Evolutionary conservation across 2,329 filamentous ascomycete genomes (phyloP).

Genomic region (Drechslerella dactyloides): DNA sequence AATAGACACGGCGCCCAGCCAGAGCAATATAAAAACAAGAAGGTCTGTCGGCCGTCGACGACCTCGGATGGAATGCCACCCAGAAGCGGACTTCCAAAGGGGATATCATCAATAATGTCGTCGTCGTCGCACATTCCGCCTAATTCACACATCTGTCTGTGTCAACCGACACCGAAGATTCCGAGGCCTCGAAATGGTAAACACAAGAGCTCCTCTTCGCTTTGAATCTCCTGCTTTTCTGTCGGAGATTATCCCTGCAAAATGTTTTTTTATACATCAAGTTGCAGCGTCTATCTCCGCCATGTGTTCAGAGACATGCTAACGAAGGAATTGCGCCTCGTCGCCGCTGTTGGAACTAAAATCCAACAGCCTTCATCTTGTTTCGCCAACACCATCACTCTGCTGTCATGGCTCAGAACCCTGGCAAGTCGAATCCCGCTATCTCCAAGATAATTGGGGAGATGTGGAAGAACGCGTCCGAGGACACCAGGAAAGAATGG

Average conservation of each 20-base stretch:
- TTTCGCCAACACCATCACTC: slow-evolving; percentile 94
- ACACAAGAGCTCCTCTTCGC: slow-evolving; percentile 35
- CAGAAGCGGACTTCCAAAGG: slow-evolving; percentile 42
- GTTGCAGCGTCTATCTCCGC: slow-evolving; percentile 32
- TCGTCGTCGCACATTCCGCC: slow-evolving; percentile 47
- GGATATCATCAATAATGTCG: slow-evolving; percentile 38
- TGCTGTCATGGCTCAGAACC: slow-evolving; percentile 77
- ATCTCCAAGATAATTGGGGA: slow-evolving; percentile 97
- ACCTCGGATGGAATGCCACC: slow-evolving; percentile 48
- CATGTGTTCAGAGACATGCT: slow-evolving; percentile 28
- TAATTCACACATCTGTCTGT: slow-evolving; percentile 54
- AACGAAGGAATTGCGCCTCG: slow-evolving; percentile 35
- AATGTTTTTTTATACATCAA: slow-evolving; percentile 17
- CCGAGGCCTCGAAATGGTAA: slow-evolving; percentile 55
- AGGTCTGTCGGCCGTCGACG: slow-evolving; percentile 20
- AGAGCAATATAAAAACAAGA: slow-evolving; percentile 41
- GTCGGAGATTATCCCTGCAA: slow-evolving; percentile 5
- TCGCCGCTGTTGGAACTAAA: slow-evolving; percentile 49
- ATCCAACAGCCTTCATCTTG: slow-evolving; percentile 83
- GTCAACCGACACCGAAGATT: slow-evolving; percentile 55
- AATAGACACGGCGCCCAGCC: slow-evolving; percentile 7
- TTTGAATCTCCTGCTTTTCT: slow-evolving; percentile 23
- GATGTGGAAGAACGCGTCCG: slow-evolving; percentile 81
- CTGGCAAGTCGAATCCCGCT: slow-evolving; percentile 90
- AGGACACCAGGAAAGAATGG: slow-evolving; percentile 81